A percentile compares a stretch with the other conserved stretches of the same genome.
These are phyloP conservation scores for Pogostemon cablin DNA, from an alignment of 257 asterid species.

Conservation along the genomic window DNA sequence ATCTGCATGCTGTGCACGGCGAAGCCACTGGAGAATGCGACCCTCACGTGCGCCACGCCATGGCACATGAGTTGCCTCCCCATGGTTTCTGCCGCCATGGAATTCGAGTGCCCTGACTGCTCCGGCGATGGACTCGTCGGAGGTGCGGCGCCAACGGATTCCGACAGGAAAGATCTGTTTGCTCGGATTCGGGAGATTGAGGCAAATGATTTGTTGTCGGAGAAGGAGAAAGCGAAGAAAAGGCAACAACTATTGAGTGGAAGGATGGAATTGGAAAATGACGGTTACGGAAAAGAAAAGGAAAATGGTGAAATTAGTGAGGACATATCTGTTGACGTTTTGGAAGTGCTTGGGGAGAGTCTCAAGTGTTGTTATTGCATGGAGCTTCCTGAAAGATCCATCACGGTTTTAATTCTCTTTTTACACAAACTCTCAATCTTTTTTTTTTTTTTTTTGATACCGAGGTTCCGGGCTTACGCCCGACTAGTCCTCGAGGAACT, in stretches of 20 bases:
- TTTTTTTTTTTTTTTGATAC: no score
- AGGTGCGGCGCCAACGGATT: slow-evolving; percentile 47
- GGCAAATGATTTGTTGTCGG: slow-evolving; percentile 61
- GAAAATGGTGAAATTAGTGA: slow-evolving; percentile 33
- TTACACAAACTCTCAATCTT: background rate
- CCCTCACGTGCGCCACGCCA: slow-evolving; percentile 66
- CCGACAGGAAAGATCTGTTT: slow-evolving; percentile 47
- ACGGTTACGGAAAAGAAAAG: slow-evolving; percentile 24
- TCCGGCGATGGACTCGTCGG: slow-evolving; percentile 62
- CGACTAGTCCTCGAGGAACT: no score
- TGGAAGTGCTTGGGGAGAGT: slow-evolving; percentile 60
- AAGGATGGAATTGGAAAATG: slow-evolving; percentile 35
- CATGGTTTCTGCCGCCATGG: slow-evolving; percentile 34
- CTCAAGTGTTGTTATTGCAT: slow-evolving; percentile 73
- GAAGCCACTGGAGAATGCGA: slow-evolving; percentile 48
- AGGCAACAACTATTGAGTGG: slow-evolving; percentile 69
- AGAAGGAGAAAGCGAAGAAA: slow-evolving; percentile 63
- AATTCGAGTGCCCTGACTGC: slow-evolving; percentile 77
- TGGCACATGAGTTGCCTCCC: slow-evolving; percentile 79
- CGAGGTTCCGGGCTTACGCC: no score
- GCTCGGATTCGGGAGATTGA: slow-evolving; percentile 64
- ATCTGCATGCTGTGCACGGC: slow-evolving; percentile 70
- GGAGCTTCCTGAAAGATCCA: slow-evolving; percentile 87
- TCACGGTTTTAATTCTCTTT: slow-evolving; percentile 53
- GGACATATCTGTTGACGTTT: slow-evolving; percentile 45